A percentile compares a stretch with the other conserved stretches of the same genome.
Conservation (phyloP, 805 yeast species). For the Teunomyces panamensis region DNA sequence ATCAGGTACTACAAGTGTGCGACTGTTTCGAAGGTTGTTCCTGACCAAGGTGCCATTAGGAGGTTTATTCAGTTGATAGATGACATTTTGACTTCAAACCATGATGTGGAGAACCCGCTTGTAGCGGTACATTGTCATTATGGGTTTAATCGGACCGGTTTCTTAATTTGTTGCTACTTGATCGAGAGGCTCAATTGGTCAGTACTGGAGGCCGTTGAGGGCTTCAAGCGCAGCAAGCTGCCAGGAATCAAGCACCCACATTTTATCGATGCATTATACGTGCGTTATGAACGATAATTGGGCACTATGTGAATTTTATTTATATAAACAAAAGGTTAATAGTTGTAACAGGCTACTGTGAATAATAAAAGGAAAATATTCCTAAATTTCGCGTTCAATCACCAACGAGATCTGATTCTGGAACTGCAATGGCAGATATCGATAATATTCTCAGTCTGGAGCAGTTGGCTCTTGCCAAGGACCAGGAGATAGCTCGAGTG, state of each 20-base stretch:
- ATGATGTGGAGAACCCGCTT: slow-evolving; percentile 26
- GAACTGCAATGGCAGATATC: neutral
- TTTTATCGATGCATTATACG: slow-evolving; percentile 68
- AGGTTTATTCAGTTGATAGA: slow-evolving; percentile 55
- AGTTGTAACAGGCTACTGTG: too few relatives aligned
- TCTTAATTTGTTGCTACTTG: slow-evolving; percentile 64
- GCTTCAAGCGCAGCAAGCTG: slow-evolving; percentile 53
- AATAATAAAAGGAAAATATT: too few relatives aligned
- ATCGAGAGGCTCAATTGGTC: slow-evolving; percentile 58
- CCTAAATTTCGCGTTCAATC: too few relatives aligned
- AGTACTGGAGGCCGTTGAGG: slow-evolving; percentile 61
- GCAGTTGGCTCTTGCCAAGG: slow-evolving; percentile 34
- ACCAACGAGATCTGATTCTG: too few relatives aligned
- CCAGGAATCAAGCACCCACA: slow-evolving; percentile 81
- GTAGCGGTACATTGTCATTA: slow-evolving; percentile 78
- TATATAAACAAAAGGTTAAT: too few relatives aligned
- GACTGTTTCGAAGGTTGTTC: slow-evolving; percentile 75
- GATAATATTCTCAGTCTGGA: slow-evolving; percentile 9
- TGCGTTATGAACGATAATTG: slow-evolving; percentile 46
- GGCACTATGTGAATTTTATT: too few relatives aligned
- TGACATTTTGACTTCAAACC: slow-evolving; percentile 31
- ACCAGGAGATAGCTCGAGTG: slow-evolving; percentile 57
- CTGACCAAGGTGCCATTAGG: slow-evolving; percentile 57
- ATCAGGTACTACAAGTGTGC: slow-evolving; percentile 68
- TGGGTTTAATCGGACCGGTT: slow-evolving; percentile 80